A percentile compares a stretch with the other conserved stretches of the same genome.
Conservation (phyloP, 306 rosid genomes). For the Sicyos edulis region DNA sequence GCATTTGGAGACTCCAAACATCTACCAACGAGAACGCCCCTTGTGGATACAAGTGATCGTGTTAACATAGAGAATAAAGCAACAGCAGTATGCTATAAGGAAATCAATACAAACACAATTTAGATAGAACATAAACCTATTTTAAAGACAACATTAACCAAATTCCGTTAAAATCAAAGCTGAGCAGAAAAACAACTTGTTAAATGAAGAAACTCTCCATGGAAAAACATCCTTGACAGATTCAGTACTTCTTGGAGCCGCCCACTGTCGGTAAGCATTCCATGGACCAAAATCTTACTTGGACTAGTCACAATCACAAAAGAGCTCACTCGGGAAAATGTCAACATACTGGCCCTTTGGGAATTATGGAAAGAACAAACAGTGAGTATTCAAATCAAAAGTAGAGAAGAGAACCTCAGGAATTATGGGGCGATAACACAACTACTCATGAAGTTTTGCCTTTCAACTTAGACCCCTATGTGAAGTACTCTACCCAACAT, state of each 20-base stretch:
- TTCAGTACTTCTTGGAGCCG: not conserved
- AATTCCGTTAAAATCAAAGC: not conserved
- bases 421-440: not conserved
- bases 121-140: not conserved
- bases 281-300: conserved; percentile 1
- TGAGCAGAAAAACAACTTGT: not conserved
- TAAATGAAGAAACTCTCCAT: conserved; percentile 9
- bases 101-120: not conserved
- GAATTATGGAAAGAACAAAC: not conserved
- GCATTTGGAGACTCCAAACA: too few relatives aligned
- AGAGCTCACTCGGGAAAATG: not conserved
- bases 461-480: conserved; percentile 6
- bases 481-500: not conserved
- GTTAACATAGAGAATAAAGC: conserved; percentile 7
- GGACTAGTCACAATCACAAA: not conserved
- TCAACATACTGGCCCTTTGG: not conserved
- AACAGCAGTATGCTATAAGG: not conserved
- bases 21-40: too few relatives aligned
- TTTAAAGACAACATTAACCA: not conserved
- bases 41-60: too few relatives aligned
- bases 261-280: not conserved
- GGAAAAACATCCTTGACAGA: not conserved
- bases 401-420: too few relatives aligned
- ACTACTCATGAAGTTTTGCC: conserved; percentile 9
- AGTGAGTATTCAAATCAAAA: not conserved